Base-by-base conservation (phyloP, 805 yeast species). In the Candida namnaoensis region DNA sequence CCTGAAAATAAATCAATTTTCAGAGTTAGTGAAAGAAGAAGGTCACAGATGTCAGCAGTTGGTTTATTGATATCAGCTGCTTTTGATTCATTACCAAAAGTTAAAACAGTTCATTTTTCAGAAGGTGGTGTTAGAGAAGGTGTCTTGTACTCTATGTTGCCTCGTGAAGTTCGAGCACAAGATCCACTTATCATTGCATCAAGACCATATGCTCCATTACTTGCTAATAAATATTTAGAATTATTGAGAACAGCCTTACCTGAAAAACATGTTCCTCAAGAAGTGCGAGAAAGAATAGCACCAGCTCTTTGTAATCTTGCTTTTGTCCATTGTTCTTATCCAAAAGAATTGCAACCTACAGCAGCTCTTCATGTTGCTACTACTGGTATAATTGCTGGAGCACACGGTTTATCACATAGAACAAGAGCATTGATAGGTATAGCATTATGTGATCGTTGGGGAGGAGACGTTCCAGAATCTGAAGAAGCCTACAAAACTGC, bases 101-200 rank as follows among this genome's bases (percentile, higher is more conserved):
- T 82, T 35, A 75, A 75, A 49, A 72, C 81, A 3, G 71, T 83
- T 26, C 77, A 80, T 49, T 83, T 83, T 56, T 72, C 80, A 43
- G 88, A 82, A 56, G 88, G 88, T 47, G 88, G 88, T 44, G 81
- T 82, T 23, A 68, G 91, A 49, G 91, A 83, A 61, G 91, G 91
- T 45, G 78, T 80, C 2, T 52, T 84, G 33, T 83, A 76, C 54
- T 76, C 83, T 7, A 71, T 72, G 51, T 62, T 83, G 32, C 78
- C 87, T 19, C 62, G 70, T 19, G 68, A 68, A 33, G 67, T 82
- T 28, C 71, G 82, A 46, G 60, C 72, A 4, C 81, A 80, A 51
- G 91, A 83, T 50, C 93, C 93, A 5, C 53, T 83, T 24, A 51
- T 78, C 19, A 76, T 82, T 3, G 85, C 88, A 4, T 76, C 91